These are phyloP conservation scores for Calonectria pseudoturangicola DNA, from an alignment of 2,329 filamentous ascomycete species.

Conservation along the genomic window DNA sequence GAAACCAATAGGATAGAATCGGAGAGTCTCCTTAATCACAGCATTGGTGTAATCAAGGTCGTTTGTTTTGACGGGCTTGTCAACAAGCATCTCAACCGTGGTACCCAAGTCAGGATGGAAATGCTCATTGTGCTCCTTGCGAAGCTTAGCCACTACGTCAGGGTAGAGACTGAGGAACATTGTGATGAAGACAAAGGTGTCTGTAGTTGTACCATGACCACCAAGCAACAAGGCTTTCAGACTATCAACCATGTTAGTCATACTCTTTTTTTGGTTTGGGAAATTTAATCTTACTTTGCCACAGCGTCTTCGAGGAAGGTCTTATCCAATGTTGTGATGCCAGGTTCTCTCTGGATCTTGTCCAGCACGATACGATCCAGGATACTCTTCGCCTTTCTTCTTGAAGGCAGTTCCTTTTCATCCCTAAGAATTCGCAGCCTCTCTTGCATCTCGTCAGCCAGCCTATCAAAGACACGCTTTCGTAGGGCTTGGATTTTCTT, in stretches of 20 bases:
- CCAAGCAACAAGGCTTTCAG: conserved; percentile 14
- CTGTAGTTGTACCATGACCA: conserved; percentile 9
- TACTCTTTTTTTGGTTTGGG: not conserved
- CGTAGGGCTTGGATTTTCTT: conserved; percentile 2
- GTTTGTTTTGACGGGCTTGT: conserved; percentile 11
- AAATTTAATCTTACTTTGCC: not conserved
- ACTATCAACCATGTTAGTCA: not conserved
- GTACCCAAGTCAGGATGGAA: conserved; percentile 5
- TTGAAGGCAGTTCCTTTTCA: conserved; percentile 18
- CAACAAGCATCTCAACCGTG: conserved; percentile 21
- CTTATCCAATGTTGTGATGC: conserved; percentile 3
- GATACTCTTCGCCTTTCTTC: conserved; percentile 20
- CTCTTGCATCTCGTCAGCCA: conserved; percentile 14
- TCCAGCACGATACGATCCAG: conserved; percentile 19
- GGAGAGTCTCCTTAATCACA: conserved; percentile 19
- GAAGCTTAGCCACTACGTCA: conserved; percentile 1
- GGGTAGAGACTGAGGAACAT: conserved; percentile 21
- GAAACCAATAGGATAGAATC: conserved; percentile 16
- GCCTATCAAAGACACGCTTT: conserved; percentile 8
- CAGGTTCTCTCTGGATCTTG: conserved; percentile 18
- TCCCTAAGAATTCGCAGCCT: not conserved
- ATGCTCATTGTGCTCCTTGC: conserved; percentile 11
- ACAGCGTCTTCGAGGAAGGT: conserved; percentile 9
- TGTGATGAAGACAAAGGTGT: conserved; percentile 13
- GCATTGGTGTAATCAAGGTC: conserved; percentile 15